These are phyloP conservation scores for Spencermartinsiella ligniputridi DNA, from an alignment of 1,139 yeast species.

Conservation along the genomic window DNA sequence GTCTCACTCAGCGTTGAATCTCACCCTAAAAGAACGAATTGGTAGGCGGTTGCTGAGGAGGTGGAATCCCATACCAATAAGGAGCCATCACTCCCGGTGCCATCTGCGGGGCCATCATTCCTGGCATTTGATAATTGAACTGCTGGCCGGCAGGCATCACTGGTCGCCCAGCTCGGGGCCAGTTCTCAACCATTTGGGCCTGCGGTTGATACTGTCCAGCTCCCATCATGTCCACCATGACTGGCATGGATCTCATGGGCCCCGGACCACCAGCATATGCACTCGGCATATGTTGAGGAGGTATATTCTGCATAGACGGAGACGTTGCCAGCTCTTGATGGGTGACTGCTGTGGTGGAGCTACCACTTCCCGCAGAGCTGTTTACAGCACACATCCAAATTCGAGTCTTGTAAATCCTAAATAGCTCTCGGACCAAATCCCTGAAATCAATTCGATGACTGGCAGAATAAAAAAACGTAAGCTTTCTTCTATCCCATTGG, in stretches of 20 bases:
- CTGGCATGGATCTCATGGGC: neutral
- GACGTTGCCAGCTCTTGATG: neutral
- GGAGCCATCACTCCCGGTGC: slow-evolving; percentile 5
- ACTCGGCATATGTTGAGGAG: neutral
- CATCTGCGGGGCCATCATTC: slow-evolving; percentile 7
- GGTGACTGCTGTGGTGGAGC: neutral
- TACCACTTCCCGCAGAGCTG: slow-evolving; percentile 7
- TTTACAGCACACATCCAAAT: slow-evolving; percentile 93
- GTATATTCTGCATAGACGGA: neutral
- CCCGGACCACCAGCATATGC: neutral
- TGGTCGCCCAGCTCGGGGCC: slow-evolving; percentile 1
- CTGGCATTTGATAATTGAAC: slow-evolving; percentile 3
- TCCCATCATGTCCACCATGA: neutral
- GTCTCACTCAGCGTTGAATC: too few species aligned
- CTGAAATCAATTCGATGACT: slow-evolving; percentile 86
- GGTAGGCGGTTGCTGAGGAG: slow-evolving; percentile 6
- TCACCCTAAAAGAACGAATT: neutral
- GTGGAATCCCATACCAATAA: slow-evolving; percentile 13
- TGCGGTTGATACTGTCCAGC: slow-evolving; percentile 1
- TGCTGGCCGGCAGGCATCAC: slow-evolving; percentile 2
- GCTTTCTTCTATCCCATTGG: slow-evolving; percentile 90
- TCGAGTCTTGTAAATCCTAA: slow-evolving; percentile 90
- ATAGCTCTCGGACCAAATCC: slow-evolving; percentile 84
- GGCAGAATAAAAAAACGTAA: slow-evolving; percentile 85
- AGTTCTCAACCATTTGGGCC: slow-evolving; percentile 1